Evolutionary conservation across 2,329 filamentous ascomycete species (phyloP).

Genomic region (Cladorrhinum sp.): DNA sequence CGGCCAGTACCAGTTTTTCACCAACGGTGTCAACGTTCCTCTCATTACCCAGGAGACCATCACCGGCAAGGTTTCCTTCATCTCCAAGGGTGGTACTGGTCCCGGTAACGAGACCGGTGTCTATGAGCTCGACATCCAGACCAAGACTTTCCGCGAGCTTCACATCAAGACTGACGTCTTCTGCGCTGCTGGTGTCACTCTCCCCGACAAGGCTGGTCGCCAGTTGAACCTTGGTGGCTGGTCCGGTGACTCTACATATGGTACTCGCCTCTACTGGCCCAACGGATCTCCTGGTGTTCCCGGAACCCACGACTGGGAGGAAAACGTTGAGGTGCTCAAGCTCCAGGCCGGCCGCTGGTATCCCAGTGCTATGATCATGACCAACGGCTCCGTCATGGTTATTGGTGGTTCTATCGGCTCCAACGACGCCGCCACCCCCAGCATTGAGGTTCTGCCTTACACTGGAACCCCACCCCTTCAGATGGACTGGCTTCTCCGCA

Average conservation of each 20-base stretch:
- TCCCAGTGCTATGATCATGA: slow-evolving; percentile 50
- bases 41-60: slow-evolving; percentile 50
- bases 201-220: slow-evolving; percentile 57
- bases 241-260: slow-evolving; percentile 52
- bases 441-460: slow-evolving; percentile 52
- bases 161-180: slow-evolving; percentile 58
- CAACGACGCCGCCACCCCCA: slow-evolving; percentile 49
- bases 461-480: slow-evolving; percentile 42
- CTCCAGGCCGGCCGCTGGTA: slow-evolving; percentile 55
- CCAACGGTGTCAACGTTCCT: slow-evolving; percentile 52
- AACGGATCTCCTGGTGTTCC: slow-evolving; percentile 48
- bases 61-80: slow-evolving; percentile 53
- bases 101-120: slow-evolving; percentile 54
- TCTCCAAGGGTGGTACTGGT: slow-evolving; percentile 56
- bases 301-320: slow-evolving; percentile 53
- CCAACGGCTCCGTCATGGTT: slow-evolving; percentile 55
- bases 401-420: slow-evolving; percentile 53
- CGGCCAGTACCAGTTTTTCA: slow-evolving; percentile 52
- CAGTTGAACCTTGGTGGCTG: slow-evolving; percentile 58
- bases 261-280: slow-evolving; percentile 55
- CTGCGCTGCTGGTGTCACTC: slow-evolving; percentile 54
- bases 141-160: slow-evolving; percentile 49
- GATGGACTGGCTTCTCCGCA: slow-evolving; percentile 52
- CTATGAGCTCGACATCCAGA: slow-evolving; percentile 54
- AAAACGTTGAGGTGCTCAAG: slow-evolving; percentile 45